Base-by-base conservation (phyloP, 331 rosid species). In the Pyracantha coccinea region DNA sequence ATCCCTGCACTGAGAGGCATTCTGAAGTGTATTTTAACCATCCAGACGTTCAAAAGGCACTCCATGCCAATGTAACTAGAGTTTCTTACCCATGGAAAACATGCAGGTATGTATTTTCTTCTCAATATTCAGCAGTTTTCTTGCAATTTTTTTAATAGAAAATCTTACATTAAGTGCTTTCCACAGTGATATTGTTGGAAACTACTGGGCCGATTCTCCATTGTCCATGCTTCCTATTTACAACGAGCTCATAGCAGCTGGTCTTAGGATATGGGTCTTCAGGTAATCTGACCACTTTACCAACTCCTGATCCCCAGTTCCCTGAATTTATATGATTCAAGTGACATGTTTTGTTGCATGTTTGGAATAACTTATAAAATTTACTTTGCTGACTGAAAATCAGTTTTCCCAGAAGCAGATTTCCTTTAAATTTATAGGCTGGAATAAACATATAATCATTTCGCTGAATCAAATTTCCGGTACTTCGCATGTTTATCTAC, bases 181-280 rank as follows among this genome's bases (percentile, higher is more conserved):
- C 68, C 29, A 55, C 90, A 94, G 97, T 77, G 89, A 86, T 70
- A 71, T 85, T 71, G 92, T 92, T 63, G 97, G 96, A 71, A 75
- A 71, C 85, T 83, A 86, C 86, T 94, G 99, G 97, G 81, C 82
- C 6, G 99, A 94, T 88, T 90, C 99, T 72, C 92, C 97, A 31
- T 84, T 79, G 78, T 87, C 99, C 20, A 89, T 94, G 97, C 97
- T 92, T 87, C 97, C 97, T 23, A 90, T 90, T 77, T 94, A 94
- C 78, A 83, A n/a, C 54, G 97, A 92, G 87, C 96, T 92, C 66
- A 89, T 94, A 68, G 83, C 66, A 71, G 97, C 96, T 35, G 86
- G 93, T 66, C 70, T 92, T 78, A 84, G 76, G 81, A 87, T 94
- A 80, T 94, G 97, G 97, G 91, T 90, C 28, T 94, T 23, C 96